These are phyloP conservation scores for Catharanthus roseus DNA, from an alignment of 257 asterid species.

Conservation along the genomic window DNA sequence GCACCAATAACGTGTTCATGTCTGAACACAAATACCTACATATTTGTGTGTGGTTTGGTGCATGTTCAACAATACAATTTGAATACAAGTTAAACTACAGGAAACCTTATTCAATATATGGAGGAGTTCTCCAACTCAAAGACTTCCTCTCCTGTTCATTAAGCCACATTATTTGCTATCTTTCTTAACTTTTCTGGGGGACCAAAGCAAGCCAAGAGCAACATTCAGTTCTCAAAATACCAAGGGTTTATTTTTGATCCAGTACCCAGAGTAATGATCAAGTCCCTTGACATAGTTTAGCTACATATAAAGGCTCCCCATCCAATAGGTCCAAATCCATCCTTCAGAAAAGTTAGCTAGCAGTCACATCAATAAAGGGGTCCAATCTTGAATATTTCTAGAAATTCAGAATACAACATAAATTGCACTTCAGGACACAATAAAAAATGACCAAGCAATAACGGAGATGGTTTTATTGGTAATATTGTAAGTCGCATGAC, in stretches of 20 bases:
- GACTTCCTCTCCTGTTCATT: not conserved
- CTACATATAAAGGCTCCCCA: not conserved
- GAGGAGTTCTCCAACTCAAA: not conserved
- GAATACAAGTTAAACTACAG: not conserved
- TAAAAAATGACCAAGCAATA: not conserved
- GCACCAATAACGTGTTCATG: not conserved
- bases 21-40: not conserved
- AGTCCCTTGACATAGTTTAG: not conserved
- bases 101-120: not conserved
- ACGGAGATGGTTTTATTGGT: too few species aligned
- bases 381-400: not conserved
- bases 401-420: not conserved
- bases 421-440: not conserved
- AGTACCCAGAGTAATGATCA: not conserved
- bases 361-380: not conserved
- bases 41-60: not conserved
- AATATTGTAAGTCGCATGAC: not conserved
- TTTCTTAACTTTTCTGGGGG: not conserved
- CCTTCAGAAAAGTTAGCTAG: not conserved
- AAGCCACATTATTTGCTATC: not conserved
- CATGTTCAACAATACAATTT: not conserved
- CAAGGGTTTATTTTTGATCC: not conserved
- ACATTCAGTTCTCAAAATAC: not conserved
- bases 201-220: not conserved
- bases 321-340: not conserved